These are phyloP conservation scores for Coelastrella sp. DNA, from an alignment of 139 green algal species.

Conservation along the genomic window DNA sequence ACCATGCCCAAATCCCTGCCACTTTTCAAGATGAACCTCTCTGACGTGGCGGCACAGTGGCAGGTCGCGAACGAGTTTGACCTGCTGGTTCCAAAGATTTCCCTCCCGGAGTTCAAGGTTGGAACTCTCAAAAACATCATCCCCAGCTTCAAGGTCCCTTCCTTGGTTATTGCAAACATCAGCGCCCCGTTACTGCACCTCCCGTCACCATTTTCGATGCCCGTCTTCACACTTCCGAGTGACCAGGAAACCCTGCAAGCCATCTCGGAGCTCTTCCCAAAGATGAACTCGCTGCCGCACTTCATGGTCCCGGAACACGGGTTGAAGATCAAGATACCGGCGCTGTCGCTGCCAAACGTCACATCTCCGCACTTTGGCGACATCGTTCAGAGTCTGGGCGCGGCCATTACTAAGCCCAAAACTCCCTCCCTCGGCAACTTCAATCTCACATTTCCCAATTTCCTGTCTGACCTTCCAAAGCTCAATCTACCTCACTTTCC, in stretches of 20 bases:
- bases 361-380: background rate
- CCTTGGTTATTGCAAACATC: conserved; percentile 10
- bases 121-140: background rate
- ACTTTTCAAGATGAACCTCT: conserved; percentile 13
- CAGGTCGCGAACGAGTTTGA: conserved; percentile 1
- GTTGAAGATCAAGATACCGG: background rate
- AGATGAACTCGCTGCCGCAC: background rate
- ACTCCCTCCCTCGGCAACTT: background rate
- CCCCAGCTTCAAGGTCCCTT: background rate
- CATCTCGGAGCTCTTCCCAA: background rate
- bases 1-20: background rate
- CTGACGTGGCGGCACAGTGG: conserved; percentile 8
- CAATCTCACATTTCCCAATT: background rate
- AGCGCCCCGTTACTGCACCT: conserved; percentile 22
- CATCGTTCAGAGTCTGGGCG: background rate
- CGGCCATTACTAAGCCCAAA: background rate
- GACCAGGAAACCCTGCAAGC: background rate
- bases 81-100: background rate
- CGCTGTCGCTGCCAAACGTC: background rate
- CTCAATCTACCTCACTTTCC: background rate
- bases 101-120: background rate
- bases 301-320: background rate
- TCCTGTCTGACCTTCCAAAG: background rate
- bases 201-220: background rate
- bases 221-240: background rate